A percentile compares a stretch with the other conserved stretches of the same genome.
These are phyloP conservation scores for Marasmius tenuissimus DNA, from an alignment of 1,284 basidiomycete genomes.

Conservation along the genomic window DNA sequence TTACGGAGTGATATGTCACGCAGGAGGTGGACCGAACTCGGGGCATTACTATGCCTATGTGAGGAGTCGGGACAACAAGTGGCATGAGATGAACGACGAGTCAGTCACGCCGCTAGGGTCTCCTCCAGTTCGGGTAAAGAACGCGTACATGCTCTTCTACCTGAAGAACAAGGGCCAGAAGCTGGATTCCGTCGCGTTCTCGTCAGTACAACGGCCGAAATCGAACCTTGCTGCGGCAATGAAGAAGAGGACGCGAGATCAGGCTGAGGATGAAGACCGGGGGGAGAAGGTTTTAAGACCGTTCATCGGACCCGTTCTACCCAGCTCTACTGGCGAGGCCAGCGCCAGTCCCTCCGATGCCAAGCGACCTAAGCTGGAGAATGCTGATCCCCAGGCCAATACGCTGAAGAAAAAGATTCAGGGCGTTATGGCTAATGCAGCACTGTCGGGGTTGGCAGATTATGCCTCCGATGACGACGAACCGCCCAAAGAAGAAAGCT, in stretches of 20 bases:
- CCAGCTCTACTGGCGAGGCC: conserved; percentile 36
- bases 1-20: conserved; percentile 93
- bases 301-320: conserved; percentile 68
- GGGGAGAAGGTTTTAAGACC: conserved; percentile 46
- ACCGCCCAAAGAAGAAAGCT: conserved; percentile 6
- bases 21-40: conserved; percentile 89
- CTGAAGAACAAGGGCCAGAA: conserved; percentile 75
- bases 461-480: conserved; percentile 55
- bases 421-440: conserved; percentile 37
- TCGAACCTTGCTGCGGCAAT: conserved; percentile 50
- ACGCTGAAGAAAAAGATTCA: conserved; percentile 63
- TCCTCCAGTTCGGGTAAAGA: conserved; percentile 65
- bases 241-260: conserved; percentile 60
- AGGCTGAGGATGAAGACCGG: conserved; percentile 47
- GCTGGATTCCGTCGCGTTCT: conserved; percentile 53
- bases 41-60: conserved; percentile 96
- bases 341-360: conserved; percentile 16
- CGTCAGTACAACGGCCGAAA: conserved; percentile 26
- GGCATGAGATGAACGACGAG: conserved; percentile 97
- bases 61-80: conserved; percentile 68
- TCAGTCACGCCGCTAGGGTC: conserved; percentile 48
- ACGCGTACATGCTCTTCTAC: conserved; percentile 95
- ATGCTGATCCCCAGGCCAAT: conserved; percentile 59
- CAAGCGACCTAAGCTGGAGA: conserved; percentile 25
- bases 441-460: conserved; percentile 32